Conservation (phyloP, 331 rosid genomes). For the Rhamnella rubrinervis region DNA sequence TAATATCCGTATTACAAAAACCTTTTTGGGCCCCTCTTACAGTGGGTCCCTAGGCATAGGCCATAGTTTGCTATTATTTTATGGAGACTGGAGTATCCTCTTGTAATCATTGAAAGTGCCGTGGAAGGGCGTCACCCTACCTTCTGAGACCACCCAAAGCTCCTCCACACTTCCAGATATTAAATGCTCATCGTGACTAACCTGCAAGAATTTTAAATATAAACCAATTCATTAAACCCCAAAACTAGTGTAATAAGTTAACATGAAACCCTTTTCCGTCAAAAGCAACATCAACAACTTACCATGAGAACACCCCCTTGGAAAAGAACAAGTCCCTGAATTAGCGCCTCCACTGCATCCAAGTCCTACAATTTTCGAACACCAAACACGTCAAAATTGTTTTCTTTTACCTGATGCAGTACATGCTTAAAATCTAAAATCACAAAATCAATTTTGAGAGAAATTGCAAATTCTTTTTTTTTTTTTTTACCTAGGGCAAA, state of each 20-base stretch:
- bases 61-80: not conserved
- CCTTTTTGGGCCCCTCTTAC: too few relatives aligned
- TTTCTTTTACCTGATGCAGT: too few relatives aligned
- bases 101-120: constrained; percentile 90
- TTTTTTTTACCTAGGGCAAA: too few relatives aligned
- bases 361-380: constrained; percentile 58
- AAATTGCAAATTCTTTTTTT: too few relatives aligned
- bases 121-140: constrained; percentile 73
- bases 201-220: constrained; percentile 49
- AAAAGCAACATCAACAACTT: constrained; percentile 5
- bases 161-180: constrained; percentile 99
- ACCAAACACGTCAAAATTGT: not conserved
- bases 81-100: constrained; percentile 74
- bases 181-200: constrained; percentile 97
- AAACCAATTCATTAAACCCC: not conserved
- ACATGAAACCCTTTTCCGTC: not conserved
- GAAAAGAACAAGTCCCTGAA: constrained; percentile 93
- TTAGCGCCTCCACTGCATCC: constrained; percentile 99
- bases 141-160: constrained; percentile 92
- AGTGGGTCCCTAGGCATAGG: not conserved
- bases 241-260: not conserved
- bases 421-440: too few relatives aligned
- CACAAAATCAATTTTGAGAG: too few relatives aligned
- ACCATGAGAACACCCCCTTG: constrained; percentile 99
- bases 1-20: too few relatives aligned